Evolutionary conservation across 345 rosid species (phyloP).

Genomic region (Streptanthus diversifolius): DNA sequence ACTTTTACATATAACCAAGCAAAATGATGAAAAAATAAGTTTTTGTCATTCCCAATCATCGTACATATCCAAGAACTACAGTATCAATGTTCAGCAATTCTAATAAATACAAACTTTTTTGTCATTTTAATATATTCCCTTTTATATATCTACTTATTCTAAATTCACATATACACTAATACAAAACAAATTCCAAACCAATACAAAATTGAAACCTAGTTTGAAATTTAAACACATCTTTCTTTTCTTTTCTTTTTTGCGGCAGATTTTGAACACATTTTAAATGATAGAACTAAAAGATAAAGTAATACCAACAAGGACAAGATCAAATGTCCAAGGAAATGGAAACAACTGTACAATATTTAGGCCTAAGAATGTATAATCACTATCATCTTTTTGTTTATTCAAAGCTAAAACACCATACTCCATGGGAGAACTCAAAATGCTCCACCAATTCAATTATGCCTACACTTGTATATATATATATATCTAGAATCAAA

Average conservation of each 20-base stretch:
- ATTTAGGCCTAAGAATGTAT: not conserved
- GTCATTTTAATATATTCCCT: not conserved
- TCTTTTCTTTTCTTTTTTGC: no score
- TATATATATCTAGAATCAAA: slow-evolving; percentile 1
- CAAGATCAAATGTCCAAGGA: not conserved
- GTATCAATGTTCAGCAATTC: not conserved
- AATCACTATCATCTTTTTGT: not conserved
- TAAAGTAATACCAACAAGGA: not conserved
- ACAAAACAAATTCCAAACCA: not conserved
- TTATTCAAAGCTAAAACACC: slow-evolving; percentile 12
- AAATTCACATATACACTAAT: not conserved
- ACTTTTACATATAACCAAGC: no score
- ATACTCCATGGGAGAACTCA: slow-evolving; percentile 27
- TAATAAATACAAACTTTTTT: not conserved
- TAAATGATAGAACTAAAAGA: not conserved
- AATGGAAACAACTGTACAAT: slow-evolving; percentile 24
- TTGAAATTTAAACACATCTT: not conserved
- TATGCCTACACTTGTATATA: slow-evolving; percentile 10
- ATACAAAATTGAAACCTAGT: not conserved
- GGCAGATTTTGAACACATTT: not conserved
- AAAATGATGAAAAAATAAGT: no score
- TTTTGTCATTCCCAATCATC: no score
- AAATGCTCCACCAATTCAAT: slow-evolving; percentile 26
- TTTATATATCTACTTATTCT: no score
- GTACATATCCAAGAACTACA: no score